These are phyloP conservation scores for Neurospora sp. DNA, from an alignment of 2,329 filamentous ascomycete species.

Conservation along the genomic window DNA sequence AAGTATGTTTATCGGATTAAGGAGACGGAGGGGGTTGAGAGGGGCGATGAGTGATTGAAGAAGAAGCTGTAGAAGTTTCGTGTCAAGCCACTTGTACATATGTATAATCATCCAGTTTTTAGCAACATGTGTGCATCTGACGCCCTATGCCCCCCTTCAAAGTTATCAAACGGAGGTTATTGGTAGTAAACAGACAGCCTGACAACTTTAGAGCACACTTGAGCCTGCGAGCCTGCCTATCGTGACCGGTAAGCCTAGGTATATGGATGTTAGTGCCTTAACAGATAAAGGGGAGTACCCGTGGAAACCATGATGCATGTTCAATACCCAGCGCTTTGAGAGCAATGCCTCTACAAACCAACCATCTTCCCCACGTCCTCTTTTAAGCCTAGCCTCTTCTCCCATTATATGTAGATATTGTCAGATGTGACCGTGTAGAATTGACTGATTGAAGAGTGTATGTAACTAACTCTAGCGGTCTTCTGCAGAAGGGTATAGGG, in stretches of 20 bases:
- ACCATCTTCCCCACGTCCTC: neutral
- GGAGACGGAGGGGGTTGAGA: slow-evolving; percentile 20
- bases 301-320: neutral
- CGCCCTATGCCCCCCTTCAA: neutral
- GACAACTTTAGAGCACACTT: no score
- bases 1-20: slow-evolving; percentile 50
- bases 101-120: neutral
- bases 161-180: neutral
- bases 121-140: neutral
- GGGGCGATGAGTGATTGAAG: neutral
- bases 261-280: neutral
- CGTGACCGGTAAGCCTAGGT: neutral
- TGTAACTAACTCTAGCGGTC: no score
- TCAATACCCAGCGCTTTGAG: neutral
- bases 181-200: no score
- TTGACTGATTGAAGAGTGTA: no score
- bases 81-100: neutral
- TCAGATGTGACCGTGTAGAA: no score
- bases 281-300: neutral
- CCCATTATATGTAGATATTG: neutral
- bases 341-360: neutral
- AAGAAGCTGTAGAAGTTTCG: neutral
- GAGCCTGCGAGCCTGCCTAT: neutral
- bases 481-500: no score
- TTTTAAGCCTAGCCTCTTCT: neutral